Base-by-base conservation (phyloP, 164 flowering plant genomes). In the Stephania japonica region DNA sequence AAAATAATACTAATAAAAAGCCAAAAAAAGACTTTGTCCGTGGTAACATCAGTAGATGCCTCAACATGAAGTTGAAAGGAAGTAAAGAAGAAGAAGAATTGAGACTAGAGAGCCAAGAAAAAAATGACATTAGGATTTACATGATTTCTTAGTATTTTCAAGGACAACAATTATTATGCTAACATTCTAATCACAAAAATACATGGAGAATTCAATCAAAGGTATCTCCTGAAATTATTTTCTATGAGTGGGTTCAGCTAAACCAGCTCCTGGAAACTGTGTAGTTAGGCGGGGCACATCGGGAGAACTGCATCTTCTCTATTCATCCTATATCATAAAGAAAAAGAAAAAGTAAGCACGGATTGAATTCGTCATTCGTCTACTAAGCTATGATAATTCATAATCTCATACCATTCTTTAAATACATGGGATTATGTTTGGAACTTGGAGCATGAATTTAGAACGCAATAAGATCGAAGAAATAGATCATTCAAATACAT, bases 271-370 rank as follows among this genome's bases (percentile, higher is more conserved):
- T 10, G 38, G 2, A 64, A 62, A 43, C 1, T 5, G 61, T 19
- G 18, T n/a, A 42, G 72, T 50, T 61, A 21, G 27, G 24, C 49
- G 38, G 21, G 26, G 23, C 32, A 59, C 2, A 67, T 25, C 10
- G 7, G 9, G 61, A 42, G 65, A 56, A 65, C 67, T 25, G 27
- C 23, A 12, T 23, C 42, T 47, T 12, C 42, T 43, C 73, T 71
- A 71, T 42, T 71, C 73, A 62, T 71, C 73, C 73, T 71, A 67
- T 50, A 10, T 9, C 1, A 32, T 0, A 32, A 42, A 61, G 42
- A 21, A n/a, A 42, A 50, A 71, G 0, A 50, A 62, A 24, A 13
- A 7, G 50, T 71, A 32, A 71, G 67, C 53, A 61, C 42, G 53
- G 7, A 16, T 56, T 5, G 23, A 56, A 56, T 16, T 4, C 5